Percentiles rank a stretch among this genome's conserved stretches.
Conservation (phyloP, 75 land plant genomes). For the Ceratopteris richardii region DNA sequence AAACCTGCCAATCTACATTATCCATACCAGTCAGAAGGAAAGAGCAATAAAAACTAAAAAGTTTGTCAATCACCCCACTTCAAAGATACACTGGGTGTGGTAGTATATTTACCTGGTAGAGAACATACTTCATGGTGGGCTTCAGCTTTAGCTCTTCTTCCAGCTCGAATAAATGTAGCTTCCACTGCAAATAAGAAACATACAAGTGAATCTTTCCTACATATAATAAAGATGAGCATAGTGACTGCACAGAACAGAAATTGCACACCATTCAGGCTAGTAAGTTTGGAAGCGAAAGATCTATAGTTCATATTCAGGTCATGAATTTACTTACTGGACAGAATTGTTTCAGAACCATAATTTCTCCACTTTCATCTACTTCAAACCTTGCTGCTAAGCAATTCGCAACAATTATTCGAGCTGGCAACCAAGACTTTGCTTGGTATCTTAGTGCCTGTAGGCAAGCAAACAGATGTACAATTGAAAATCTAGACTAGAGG, state of each 20-base stretch:
- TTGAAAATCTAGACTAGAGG: no score
- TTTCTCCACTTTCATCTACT: slow-evolving; percentile 74
- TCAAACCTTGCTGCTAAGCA: slow-evolving; percentile 44
- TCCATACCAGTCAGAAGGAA: no score
- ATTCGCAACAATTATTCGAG: slow-evolving; percentile 68
- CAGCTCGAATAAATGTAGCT: slow-evolving; percentile 87
- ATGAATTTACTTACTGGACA: slow-evolving; percentile 69
- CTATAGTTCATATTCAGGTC: neutral
- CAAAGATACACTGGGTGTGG: no score
- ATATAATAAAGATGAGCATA: neutral
- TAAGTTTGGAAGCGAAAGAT: no score
- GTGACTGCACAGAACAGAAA: no score
- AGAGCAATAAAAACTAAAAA: no score
- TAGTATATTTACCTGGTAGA: slow-evolving; percentile 74
- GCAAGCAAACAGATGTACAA: neutral
- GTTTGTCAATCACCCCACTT: no score
- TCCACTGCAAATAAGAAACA: slow-evolving; percentile 60
- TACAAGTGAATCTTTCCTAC: neutral
- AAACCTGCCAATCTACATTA: no score
- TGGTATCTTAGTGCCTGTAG: slow-evolving; percentile 61
- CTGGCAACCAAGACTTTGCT: slow-evolving; percentile 89
- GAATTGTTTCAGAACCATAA: slow-evolving; percentile 56
- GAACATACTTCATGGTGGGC: slow-evolving; percentile 74
- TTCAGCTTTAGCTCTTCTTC: slow-evolving; percentile 81
- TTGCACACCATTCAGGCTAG: no score